phyloP scores from a whole-genome alignment of 352 stramenopile genomes.

The Phytophthora tubulina region DNA sequence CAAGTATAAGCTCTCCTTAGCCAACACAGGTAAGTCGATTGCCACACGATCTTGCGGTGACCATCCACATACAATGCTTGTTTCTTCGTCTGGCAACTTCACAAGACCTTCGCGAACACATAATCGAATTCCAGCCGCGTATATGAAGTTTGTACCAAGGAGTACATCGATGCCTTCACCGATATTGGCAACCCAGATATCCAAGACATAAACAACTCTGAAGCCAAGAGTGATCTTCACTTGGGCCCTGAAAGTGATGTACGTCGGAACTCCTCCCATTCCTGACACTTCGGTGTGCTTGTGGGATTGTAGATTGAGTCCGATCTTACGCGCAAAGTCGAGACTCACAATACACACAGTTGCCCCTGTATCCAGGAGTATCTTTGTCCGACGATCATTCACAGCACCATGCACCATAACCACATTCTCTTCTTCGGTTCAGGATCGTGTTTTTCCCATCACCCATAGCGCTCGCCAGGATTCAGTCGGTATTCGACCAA shows the following conservation, averaged over 20 bases:
- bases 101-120: slow-evolving; percentile 15
- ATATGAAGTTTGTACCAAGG: slow-evolving; percentile 46
- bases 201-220: not conserved
- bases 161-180: slow-evolving; percentile 37
- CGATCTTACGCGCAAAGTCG: slow-evolving; percentile 35
- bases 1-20: not conserved
- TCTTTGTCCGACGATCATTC: slow-evolving; percentile 9
- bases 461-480: slow-evolving; percentile 12
- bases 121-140: slow-evolving; percentile 22
- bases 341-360: slow-evolving; percentile 35
- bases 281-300: slow-evolving; percentile 1
- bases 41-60: not conserved
- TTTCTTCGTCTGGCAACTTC: not conserved
- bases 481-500: not conserved
- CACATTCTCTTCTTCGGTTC: not conserved
- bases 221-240: slow-evolving; percentile 41
- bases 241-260: slow-evolving; percentile 9
- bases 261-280: slow-evolving; percentile 30
- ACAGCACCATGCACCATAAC: slow-evolving; percentile 23
- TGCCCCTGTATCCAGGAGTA: slow-evolving; percentile 32
- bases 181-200: slow-evolving; percentile 33
- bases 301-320: slow-evolving; percentile 5
- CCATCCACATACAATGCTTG: no score
- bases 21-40: no score
- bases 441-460: slow-evolving; percentile 14